A percentile compares a stretch with the other conserved stretches of the same genome.
Conservation (phyloP, 2,329 filamentous ascomycete genomes). For the Sporothrix brunneoviolacea region DNA sequence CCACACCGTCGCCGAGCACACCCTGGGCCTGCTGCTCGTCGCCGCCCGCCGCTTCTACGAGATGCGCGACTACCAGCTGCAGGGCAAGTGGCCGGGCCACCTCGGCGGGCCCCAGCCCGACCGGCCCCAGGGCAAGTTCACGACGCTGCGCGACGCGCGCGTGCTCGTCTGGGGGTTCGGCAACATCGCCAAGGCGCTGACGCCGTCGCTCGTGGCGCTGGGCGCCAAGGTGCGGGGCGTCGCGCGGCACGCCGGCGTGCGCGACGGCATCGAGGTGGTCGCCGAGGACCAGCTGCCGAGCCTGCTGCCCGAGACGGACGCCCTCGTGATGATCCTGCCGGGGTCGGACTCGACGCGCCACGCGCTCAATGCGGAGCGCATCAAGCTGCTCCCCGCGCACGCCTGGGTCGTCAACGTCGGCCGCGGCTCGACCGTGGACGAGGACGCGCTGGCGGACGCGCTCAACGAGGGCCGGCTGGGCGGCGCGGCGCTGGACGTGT, state of each 20-base stretch:
- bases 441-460: conserved; percentile 41
- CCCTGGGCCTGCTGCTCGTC: conserved; percentile 35
- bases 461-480: conserved; percentile 38
- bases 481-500: conserved; percentile 45
- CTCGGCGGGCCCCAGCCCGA: conserved; percentile 36
- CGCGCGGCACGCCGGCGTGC: conserved; percentile 49
- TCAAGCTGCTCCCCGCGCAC: conserved; percentile 34
- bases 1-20: conserved; percentile 42
- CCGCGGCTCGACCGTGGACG: conserved; percentile 42
- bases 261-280: conserved; percentile 40
- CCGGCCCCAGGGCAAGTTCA: conserved; percentile 33
- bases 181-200: conserved; percentile 40
- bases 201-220: conserved; percentile 33
- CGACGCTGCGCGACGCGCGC: conserved; percentile 36
- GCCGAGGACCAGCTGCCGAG: conserved; percentile 32
- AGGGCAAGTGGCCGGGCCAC: conserved; percentile 38
- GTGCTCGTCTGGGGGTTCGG: conserved; percentile 43
- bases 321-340: conserved; percentile 43
- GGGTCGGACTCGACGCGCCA: conserved; percentile 34
- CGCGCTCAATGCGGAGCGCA: conserved; percentile 32
- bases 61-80: conserved; percentile 40
- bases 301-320: conserved; percentile 37
- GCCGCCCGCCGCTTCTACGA: conserved; percentile 35
- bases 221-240: conserved; percentile 55
- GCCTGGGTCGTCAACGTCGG: conserved; percentile 39